Evolutionary conservation across 2,329 filamentous ascomycete genomes (phyloP).

Genomic region (Alternaria infectoria): DNA sequence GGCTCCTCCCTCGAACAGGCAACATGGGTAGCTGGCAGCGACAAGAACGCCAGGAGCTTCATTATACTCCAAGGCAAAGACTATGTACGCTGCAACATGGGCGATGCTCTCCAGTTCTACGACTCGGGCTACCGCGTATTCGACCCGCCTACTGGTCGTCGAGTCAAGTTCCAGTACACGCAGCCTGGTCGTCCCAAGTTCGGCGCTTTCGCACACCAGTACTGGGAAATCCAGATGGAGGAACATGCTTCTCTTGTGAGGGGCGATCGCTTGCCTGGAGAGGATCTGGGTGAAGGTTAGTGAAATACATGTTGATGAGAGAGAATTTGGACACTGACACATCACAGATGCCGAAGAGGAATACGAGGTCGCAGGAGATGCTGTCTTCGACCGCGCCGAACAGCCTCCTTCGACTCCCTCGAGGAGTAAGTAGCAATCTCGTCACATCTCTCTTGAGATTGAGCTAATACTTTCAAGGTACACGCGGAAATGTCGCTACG

Average conservation of each 20-base stretch:
- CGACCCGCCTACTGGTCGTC: background rate
- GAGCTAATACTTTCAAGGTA: background rate
- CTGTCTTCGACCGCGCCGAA: background rate
- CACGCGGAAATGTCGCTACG: rapidly evolving
- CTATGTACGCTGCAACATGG: background rate
- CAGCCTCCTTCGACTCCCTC: background rate
- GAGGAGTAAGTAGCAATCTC: background rate
- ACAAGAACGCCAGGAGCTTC: background rate
- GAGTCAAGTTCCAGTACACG: background rate
- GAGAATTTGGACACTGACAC: too few species aligned
- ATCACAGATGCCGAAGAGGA: background rate
- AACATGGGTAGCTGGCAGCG: background rate
- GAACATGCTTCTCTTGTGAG: background rate
- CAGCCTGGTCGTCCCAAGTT: background rate
- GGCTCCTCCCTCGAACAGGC: background rate
- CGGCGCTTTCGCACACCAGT: background rate
- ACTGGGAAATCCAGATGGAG: background rate
- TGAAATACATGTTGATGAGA: too few species aligned
- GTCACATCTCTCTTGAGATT: background rate
- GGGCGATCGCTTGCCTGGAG: background rate
- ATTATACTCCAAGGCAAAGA: background rate
- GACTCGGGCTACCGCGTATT: background rate
- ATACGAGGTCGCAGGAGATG: background rate
- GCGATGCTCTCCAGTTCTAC: background rate
- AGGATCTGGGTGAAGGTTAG: background rate